Evolutionary conservation across 2,329 filamentous ascomycete species (phyloP).

Genomic region (Colletotrichum sidae): DNA sequence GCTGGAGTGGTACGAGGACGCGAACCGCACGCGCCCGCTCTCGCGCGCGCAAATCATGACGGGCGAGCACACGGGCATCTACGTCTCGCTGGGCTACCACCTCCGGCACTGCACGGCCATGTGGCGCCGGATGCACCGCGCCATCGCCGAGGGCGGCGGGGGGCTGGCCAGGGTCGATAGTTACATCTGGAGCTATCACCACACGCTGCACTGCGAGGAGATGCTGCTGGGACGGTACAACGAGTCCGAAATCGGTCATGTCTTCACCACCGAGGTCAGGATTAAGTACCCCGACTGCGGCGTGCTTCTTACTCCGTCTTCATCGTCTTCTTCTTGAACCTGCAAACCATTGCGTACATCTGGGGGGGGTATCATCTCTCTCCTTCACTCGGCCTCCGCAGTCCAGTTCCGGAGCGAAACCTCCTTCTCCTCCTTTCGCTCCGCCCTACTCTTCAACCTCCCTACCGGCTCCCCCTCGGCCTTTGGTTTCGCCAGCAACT

Average conservation of each 20-base stretch:
- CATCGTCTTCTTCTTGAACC: background rate
- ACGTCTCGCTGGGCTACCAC: constrained; percentile 31
- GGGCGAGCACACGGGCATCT: constrained; percentile 17
- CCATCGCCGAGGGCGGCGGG: constrained; percentile 22
- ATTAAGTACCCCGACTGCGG: constrained; percentile 35
- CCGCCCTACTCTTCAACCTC: constrained; percentile 30
- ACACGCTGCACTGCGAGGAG: constrained; percentile 33
- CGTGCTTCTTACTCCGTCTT: background rate
- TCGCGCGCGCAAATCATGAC: constrained; percentile 14
- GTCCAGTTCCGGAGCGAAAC: constrained; percentile 25
- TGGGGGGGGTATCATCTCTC: background rate
- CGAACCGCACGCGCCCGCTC: constrained; percentile 3
- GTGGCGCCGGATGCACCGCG: constrained; percentile 33
- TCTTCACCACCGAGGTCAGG: constrained; percentile 30
- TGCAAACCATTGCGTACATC: background rate
- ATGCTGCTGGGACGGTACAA: constrained; percentile 16
- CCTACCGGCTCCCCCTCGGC: background rate
- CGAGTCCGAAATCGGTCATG: background rate
- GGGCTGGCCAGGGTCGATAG: constrained; percentile 27
- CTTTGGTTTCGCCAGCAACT: constrained; percentile 35
- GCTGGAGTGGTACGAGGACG: constrained; percentile 27
- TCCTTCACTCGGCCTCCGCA: background rate
- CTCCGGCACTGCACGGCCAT: constrained; percentile 33
- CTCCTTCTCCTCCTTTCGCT: constrained; percentile 36
- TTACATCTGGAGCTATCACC: constrained; percentile 34